Percentiles rank a stretch among this genome's conserved stretches.
These are phyloP conservation scores for Phialophora tarda DNA, from an alignment of 2,329 filamentous ascomycete genomes.

Conservation along the genomic window DNA sequence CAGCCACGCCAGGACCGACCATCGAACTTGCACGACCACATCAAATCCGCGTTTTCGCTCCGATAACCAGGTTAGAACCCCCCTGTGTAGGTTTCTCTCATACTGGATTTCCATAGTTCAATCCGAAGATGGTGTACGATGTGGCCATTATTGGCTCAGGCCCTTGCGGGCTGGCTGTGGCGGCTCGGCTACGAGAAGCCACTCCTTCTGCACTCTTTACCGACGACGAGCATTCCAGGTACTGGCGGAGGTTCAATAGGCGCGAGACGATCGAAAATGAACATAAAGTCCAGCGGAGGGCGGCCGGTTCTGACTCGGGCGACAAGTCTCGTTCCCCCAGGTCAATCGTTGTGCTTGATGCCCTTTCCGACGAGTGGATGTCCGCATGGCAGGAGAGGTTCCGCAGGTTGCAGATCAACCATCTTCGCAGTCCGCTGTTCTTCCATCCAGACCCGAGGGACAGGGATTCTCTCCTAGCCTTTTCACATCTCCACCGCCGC, in stretches of 20 bases:
- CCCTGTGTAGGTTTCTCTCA: not conserved
- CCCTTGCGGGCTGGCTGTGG: slow-evolving; percentile 74
- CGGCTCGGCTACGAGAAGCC: slow-evolving; percentile 72
- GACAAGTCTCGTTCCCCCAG: not conserved
- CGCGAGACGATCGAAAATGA: slow-evolving; percentile 31
- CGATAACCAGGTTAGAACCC: not conserved
- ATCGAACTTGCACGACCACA: not conserved
- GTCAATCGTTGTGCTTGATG: slow-evolving; percentile 70
- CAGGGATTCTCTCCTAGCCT: slow-evolving; percentile 73
- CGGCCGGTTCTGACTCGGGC: not conserved
- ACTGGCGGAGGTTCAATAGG: slow-evolving; percentile 46
- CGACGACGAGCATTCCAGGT: slow-evolving; percentile 81
- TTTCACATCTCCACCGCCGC: slow-evolving; percentile 66
- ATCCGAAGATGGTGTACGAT: slow-evolving; percentile 52
- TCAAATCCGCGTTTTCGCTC: too few relatives aligned
- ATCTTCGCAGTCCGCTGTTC: slow-evolving; percentile 80
- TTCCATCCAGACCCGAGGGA: slow-evolving; percentile 80
- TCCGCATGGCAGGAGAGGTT: slow-evolving; percentile 73
- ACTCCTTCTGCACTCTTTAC: slow-evolving; percentile 81
- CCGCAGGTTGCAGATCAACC: slow-evolving; percentile 69
- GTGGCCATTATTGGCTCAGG: slow-evolving; percentile 76
- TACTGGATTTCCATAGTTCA: not conserved
- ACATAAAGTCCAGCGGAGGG: slow-evolving; percentile 15
- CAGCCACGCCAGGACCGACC: not conserved
- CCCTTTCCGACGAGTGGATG: slow-evolving; percentile 69